phyloP scores from a whole-genome alignment of 208 protist species.

The Crithidia acanthocephali region DNA sequence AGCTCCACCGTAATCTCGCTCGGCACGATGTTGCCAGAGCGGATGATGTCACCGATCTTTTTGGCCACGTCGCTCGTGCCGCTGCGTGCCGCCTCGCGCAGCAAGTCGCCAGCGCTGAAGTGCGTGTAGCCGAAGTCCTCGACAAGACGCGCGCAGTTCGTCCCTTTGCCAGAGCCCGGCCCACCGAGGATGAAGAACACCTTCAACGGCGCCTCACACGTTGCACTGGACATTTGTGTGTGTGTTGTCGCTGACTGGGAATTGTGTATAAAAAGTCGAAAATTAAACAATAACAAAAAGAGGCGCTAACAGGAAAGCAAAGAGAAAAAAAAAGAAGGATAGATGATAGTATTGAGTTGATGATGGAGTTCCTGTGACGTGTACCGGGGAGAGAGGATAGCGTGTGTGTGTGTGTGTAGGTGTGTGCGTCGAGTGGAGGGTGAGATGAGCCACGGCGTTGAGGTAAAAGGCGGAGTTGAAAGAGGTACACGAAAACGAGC shows the following conservation, averaged over 20 bases:
- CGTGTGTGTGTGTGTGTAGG: no score
- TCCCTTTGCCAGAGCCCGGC: slow-evolving; percentile 89
- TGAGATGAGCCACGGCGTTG: no score
- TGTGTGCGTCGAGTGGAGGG: no score
- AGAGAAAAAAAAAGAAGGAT: background rate
- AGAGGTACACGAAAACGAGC: no score
- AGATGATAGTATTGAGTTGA: background rate
- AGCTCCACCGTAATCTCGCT: slow-evolving; percentile 90
- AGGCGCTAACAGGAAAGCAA: no score
- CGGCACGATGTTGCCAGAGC: slow-evolving; percentile 81
- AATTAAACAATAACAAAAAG: no score
- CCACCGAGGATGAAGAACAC: slow-evolving; percentile 91
- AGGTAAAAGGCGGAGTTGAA: no score
- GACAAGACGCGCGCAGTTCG: slow-evolving; percentile 75
- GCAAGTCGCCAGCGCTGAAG: slow-evolving; percentile 86
- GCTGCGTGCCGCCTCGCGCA: slow-evolving; percentile 69
- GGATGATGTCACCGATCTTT: slow-evolving; percentile 73
- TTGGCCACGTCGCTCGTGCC: slow-evolving; percentile 72
- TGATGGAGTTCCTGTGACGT: no score
- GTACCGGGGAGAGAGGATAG: no score
- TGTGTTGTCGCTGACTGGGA: slow-evolving; percentile 3
- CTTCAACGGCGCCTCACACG: slow-evolving; percentile 32
- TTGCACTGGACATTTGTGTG: slow-evolving; percentile 13
- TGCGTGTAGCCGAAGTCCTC: slow-evolving; percentile 87
- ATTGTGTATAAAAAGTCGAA: no score